phyloP scores from a whole-genome alignment of 108 stramenopile genomes.

The Schizochytrium sp. region DNA sequence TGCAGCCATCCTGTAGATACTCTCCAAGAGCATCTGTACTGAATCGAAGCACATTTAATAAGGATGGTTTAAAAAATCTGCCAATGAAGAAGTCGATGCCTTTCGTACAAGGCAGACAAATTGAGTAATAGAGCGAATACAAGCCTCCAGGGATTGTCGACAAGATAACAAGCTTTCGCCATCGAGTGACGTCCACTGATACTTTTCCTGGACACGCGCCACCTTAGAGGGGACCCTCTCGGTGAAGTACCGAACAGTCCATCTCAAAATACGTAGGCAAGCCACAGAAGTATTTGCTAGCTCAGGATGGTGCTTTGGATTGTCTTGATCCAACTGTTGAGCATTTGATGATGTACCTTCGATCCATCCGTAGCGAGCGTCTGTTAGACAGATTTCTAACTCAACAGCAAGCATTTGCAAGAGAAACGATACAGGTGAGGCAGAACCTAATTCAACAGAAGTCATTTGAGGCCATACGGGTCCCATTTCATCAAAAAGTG shows the following conservation, averaged over 20 bases:
- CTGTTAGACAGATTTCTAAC: conserved; percentile 8
- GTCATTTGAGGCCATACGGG: neutral
- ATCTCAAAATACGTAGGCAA: neutral
- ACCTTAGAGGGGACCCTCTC: neutral
- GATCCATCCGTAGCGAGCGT: neutral
- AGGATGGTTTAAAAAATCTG: neutral
- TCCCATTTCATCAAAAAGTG: neutral
- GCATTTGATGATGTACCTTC: neutral
- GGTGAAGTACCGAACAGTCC: neutral
- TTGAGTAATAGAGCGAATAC: conserved; percentile 1
- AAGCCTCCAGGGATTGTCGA: neutral
- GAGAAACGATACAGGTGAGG: neutral
- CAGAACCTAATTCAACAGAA: neutral
- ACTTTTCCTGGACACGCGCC: neutral
- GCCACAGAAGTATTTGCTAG: neutral
- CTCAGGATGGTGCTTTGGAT: neutral
- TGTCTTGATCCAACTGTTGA: neutral
- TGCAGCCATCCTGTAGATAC: neutral
- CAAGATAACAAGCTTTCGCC: neutral
- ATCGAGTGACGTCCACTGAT: neutral
- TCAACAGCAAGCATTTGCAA: neutral
- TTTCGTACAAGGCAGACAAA: neutral
- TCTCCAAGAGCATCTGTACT: neutral
- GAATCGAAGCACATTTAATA: neutral
- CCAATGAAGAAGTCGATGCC: neutral